A percentile compares a stretch with the other conserved stretches of the same genome.
phyloP scores from a whole-genome alignment of 768 basidiomycete genomes.

The Sistotremastrum niveocremeum region DNA sequence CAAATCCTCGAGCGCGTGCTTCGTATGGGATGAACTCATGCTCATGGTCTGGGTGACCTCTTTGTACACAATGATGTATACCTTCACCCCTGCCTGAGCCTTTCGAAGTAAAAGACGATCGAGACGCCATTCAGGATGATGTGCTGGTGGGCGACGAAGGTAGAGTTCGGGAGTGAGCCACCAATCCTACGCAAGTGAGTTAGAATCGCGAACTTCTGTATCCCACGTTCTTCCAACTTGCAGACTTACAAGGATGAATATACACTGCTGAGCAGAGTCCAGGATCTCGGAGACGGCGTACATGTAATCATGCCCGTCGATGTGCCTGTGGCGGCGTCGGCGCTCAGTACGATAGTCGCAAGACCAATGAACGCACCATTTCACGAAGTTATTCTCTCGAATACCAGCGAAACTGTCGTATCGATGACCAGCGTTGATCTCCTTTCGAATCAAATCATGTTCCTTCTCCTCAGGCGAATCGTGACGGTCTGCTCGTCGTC shows the following conservation, averaged over 20 bases:
- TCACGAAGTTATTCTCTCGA: slow-evolving; percentile 57
- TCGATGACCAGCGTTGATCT: slow-evolving; percentile 69
- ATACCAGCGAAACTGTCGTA: slow-evolving; percentile 75
- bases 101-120: slow-evolving; percentile 78
- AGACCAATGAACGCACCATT: slow-evolving; percentile 42
- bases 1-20: slow-evolving; percentile 68
- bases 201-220: neutral
- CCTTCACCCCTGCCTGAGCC: slow-evolving; percentile 82
- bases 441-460: slow-evolving; percentile 55
- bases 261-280: slow-evolving; percentile 66
- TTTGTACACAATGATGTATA: slow-evolving; percentile 91
- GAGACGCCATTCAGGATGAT: slow-evolving; percentile 77
- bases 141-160: slow-evolving; percentile 81
- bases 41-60: slow-evolving; percentile 91
- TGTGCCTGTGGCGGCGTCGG: slow-evolving; percentile 37
- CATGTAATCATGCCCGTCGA: slow-evolving; percentile 96
- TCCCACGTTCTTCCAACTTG: slow-evolving; percentile 17
- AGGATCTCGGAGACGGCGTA: slow-evolving; percentile 87
- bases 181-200: slow-evolving; percentile 46
- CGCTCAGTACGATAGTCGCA: neutral
- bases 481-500: slow-evolving; percentile 36
- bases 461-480: slow-evolving; percentile 61
- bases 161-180: slow-evolving; percentile 94
- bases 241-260: slow-evolving; percentile 65
- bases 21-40: slow-evolving; percentile 80